Evolutionary conservation across 345 rosid species (phyloP), one percentile per base, ranked within the genome.

Genomic region (Gossypium arboreum): DNA sequence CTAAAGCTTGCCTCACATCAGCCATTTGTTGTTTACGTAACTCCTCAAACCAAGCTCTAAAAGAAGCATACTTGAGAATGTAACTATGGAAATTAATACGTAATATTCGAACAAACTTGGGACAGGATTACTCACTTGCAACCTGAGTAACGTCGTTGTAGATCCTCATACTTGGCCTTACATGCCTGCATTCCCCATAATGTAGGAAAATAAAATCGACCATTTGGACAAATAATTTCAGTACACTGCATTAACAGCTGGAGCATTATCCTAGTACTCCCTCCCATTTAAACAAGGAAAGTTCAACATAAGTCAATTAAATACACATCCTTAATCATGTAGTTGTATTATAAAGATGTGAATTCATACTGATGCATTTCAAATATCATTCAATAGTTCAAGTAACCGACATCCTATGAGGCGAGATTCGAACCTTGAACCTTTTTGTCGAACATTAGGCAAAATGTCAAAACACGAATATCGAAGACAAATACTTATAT

Each of bases 11-110:
- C 81, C 79, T 89, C 73, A 94, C 83, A 82, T 92, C 97, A 24
- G 78, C 83, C 79, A 92, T 86, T 70, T 95, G 89, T 78, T 87
- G 87, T 83, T 85, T 91, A 68, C 91, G 84, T 55, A 94, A 83
- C 82, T 94, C 98, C 75, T 91, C 97, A 78, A 89, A 90, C 92
- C 89, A 91, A 74, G 86, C 88, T 80, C 97, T 92, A 78, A 66
- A 60, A 12, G 8, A 22, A 66, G 17, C 74, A 60, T 60, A 41
- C 68, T 57, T 75, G 59, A 69, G 20, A 71, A 70, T 39, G 27
- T 5, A 54, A 45, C 4, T 3, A 25, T 17, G 12, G 54, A 62
- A 45, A 22, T 4, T 34, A 34, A 15, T n/a, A 24, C 3, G 8
- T 22, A 24, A 61, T 22, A 59, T 24, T 7, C 34, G 51, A 57